A percentile compares a stretch with the other conserved stretches of the same genome.
Evolutionary conservation across 2,329 filamentous ascomycete genomes (phyloP).

Genomic region (Acrocalymma vagum): DNA sequence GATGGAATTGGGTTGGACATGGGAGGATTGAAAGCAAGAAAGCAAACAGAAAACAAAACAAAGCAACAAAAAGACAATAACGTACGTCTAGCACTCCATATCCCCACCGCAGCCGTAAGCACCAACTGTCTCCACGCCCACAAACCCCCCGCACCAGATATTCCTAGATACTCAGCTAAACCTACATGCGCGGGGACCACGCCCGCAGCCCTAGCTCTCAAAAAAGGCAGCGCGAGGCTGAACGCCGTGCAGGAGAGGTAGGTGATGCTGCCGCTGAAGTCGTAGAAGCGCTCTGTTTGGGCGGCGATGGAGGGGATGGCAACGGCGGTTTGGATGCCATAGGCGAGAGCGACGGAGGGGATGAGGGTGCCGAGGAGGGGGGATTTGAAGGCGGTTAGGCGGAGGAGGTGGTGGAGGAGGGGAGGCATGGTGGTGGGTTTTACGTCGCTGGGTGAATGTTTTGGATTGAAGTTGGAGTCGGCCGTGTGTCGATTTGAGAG

Average conservation of each 20-base stretch:
- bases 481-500: too few relatives aligned
- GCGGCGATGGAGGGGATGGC: constrained; percentile 68
- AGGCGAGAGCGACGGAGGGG: constrained; percentile 69
- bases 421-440: too few relatives aligned
- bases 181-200: constrained; percentile 50
- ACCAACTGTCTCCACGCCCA: constrained; percentile 70
- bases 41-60: background rate
- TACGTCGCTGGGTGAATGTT: too few relatives aligned
- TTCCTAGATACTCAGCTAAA: constrained; percentile 36
- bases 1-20: too few relatives aligned
- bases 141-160: constrained; percentile 32
- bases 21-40: too few relatives aligned
- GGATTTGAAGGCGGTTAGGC: constrained; percentile 67
- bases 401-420: constrained; percentile 60
- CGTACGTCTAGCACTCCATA: constrained; percentile 72
- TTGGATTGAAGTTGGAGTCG: too few relatives aligned
- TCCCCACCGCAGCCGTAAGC: constrained; percentile 62
- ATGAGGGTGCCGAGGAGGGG: constrained; percentile 70
- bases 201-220: constrained; percentile 63
- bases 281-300: constrained; percentile 73
- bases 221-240: constrained; percentile 67
- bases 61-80: constrained; percentile 21
- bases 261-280: constrained; percentile 71
- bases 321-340: constrained; percentile 69
- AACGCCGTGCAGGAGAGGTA: constrained; percentile 71